phyloP scores from a whole-genome alignment of 192 early-diverging fungal genomes.

The Coemansia sp. region DNA sequence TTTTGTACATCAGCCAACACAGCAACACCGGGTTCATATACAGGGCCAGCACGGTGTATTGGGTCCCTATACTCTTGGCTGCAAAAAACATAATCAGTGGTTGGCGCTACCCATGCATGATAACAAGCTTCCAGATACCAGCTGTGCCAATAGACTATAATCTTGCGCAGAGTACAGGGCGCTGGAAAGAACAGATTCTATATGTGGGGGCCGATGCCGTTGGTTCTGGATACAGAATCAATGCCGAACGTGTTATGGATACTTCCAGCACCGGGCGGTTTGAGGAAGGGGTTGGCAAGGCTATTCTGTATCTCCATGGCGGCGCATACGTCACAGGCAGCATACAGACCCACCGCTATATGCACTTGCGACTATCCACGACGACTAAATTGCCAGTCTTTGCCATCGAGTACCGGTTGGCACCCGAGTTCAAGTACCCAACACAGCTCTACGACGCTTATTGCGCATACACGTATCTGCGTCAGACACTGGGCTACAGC shows the following conservation, averaged over 20 bases:
- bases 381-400: constrained; percentile 27
- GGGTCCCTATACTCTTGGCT: not conserved
- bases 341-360: constrained; percentile 34
- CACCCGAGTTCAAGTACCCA: constrained; percentile 81
- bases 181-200: not conserved
- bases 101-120: not conserved
- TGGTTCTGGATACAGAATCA: not conserved
- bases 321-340: constrained; percentile 63
- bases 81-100: not conserved
- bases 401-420: constrained; percentile 76
- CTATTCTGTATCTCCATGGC: constrained; percentile 74
- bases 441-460: constrained; percentile 78
- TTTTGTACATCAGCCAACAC: constrained; percentile 10
- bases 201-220: not conserved
- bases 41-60: constrained; percentile 3
- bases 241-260: constrained; percentile 10
- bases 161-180: not conserved
- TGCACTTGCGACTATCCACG: constrained; percentile 55
- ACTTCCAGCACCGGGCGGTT: not conserved
- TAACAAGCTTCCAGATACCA: not conserved
- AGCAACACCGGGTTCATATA: not conserved
- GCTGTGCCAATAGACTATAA: not conserved
- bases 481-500: constrained; percentile 7
- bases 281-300: not conserved
- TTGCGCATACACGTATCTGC: constrained; percentile 70